Evolutionary conservation across 768 basidiomycete species (phyloP).

Genomic region (Lactarius hengduanensis): DNA sequence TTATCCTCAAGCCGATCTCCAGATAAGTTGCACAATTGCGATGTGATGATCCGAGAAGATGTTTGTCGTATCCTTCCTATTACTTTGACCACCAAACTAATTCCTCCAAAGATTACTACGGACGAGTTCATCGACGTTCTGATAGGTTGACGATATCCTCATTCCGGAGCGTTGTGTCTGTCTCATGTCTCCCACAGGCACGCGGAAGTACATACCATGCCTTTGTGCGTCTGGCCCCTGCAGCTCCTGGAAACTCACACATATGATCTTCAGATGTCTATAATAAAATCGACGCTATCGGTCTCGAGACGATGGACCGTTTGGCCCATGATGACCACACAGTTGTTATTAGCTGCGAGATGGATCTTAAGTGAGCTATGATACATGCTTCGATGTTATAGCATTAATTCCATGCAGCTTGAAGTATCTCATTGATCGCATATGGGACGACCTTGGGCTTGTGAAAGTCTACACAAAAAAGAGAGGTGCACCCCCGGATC

Average conservation of each 20-base stretch:
- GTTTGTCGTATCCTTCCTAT: conserved; percentile 43
- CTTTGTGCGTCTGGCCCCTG: conserved; percentile 55
- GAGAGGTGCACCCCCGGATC: conserved; percentile 89
- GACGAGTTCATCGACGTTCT: conserved; percentile 99
- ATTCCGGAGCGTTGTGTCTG: conserved; percentile 2
- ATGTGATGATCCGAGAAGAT: conserved; percentile 98
- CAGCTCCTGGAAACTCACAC: conserved; percentile 5
- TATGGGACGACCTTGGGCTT: conserved; percentile 77
- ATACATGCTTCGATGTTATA: conserved; percentile 1
- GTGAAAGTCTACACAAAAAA: conserved; percentile 98
- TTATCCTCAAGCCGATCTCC: conserved; percentile 16
- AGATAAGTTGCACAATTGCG: conserved; percentile 93
- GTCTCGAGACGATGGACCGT: conserved; percentile 79
- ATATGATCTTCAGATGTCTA: conserved; percentile 64
- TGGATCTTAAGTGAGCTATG: conserved; percentile 75
- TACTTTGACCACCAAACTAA: conserved; percentile 18
- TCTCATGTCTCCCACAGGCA: conserved; percentile 48
- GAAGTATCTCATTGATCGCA: conserved; percentile 69
- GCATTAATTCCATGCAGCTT: conserved; percentile 44
- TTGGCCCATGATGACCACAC: conserved; percentile 78
- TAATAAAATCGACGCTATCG: conserved; percentile 94
- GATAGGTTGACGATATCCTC: conserved; percentile 54
- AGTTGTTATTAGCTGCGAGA: conserved; percentile 95
- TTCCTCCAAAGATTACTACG: conserved; percentile 67
- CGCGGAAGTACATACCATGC: conserved; percentile 93